phyloP scores from a whole-genome alignment of 23 red algal species.

The Gracilaria domingensis region DNA sequence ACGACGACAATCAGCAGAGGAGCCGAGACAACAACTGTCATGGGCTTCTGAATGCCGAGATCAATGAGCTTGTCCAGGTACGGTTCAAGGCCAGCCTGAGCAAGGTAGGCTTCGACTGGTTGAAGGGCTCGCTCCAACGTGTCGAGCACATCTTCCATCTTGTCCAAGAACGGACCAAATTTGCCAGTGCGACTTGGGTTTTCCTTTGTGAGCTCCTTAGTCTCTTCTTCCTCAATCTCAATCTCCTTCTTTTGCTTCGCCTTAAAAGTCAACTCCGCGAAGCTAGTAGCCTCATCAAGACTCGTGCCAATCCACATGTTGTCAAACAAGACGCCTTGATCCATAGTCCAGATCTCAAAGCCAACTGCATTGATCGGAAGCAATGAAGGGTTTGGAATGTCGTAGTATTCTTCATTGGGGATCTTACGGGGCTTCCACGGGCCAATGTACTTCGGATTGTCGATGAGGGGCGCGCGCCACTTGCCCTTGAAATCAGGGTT shows the following conservation, averaged over 20 bases:
- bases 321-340: constrained; percentile 96
- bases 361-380: constrained; percentile 80
- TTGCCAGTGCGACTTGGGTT: not conserved
- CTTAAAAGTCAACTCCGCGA: constrained; percentile 73
- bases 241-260: constrained; percentile 77
- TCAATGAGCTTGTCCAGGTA: constrained; percentile 82
- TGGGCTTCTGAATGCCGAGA: constrained; percentile 73
- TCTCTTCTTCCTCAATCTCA: constrained; percentile 66
- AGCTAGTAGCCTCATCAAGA: constrained; percentile 67
- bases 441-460: constrained; percentile 95
- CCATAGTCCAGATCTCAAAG: constrained; percentile 98
- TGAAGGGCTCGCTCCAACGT: constrained; percentile 40
- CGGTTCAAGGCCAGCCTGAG: constrained; percentile 52
- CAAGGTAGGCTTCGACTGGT: constrained; percentile 58
- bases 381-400: constrained; percentile 59
- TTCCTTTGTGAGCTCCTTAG: not conserved
- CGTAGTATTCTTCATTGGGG: constrained; percentile 93
- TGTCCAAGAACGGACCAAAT: constrained; percentile 40
- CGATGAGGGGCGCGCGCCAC: constrained; percentile 96
- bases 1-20: constrained; percentile 68
- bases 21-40: constrained; percentile 58
- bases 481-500: constrained; percentile 99
- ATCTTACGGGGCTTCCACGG: constrained; percentile 93
- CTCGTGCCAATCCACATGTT: constrained; percentile 86
- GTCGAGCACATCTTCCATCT: constrained; percentile 46